phyloP scores from a whole-genome alignment of 768 basidiomycete genomes.

The Podaxis sp. region DNA sequence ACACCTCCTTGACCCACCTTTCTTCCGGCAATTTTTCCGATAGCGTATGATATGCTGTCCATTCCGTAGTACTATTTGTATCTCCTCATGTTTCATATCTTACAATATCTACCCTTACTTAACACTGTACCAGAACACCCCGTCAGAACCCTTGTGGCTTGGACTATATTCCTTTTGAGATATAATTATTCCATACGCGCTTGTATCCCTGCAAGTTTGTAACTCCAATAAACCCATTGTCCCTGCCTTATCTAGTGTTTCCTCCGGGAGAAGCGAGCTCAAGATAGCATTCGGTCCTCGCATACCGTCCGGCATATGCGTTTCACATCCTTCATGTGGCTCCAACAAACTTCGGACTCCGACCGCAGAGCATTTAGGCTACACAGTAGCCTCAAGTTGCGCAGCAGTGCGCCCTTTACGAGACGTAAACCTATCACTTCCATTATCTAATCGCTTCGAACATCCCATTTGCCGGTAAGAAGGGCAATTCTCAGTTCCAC shows the following conservation, averaged over 20 bases:
- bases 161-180: not conserved
- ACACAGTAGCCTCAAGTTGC: not conserved
- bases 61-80: not conserved
- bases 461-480: too few relatives aligned
- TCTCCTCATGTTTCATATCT: not conserved
- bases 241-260: not conserved
- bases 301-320: not conserved
- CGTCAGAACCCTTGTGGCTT: not conserved
- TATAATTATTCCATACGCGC: not conserved
- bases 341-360: too few relatives aligned
- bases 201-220: too few relatives aligned
- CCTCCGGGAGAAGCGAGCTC: not conserved
- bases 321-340: too few relatives aligned
- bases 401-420: not conserved
- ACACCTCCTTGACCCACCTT: not conserved
- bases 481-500: too few relatives aligned
- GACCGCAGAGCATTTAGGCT: not conserved
- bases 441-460: not conserved
- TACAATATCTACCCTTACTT: not conserved
- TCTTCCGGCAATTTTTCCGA: not conserved
- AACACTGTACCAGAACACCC: not conserved
- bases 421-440: not conserved
- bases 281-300: not conserved
- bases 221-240: not conserved
- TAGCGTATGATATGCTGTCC: not conserved